Evolutionary conservation across 1,284 basidiomycete species (phyloP), one percentile per base, ranked within the genome.

Genomic region (Cutaneotrichosporon mucoides): DNA sequence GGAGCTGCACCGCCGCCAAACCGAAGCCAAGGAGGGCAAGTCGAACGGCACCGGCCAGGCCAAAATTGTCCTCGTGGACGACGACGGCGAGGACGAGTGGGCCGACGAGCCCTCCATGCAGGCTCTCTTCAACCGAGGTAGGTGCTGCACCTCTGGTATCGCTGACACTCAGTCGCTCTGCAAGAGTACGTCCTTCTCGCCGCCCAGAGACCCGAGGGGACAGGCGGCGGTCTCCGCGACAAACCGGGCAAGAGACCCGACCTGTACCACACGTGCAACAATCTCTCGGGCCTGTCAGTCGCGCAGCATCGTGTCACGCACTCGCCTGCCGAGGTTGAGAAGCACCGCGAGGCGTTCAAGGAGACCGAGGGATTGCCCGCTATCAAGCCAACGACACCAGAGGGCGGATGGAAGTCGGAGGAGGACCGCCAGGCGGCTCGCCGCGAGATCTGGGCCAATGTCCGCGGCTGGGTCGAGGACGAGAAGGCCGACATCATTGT

Each of bases 171-270:
- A 73, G 79, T 82, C 34, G 91, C 90, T 0, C 77, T 98, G 24
- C 92, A 98, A 71, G 85, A 91, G 68, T 99, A 92, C 72, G 84
- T 97, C 51, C 81, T 97, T 3, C 84, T 86, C 57, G 91, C 90
- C 6, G 92, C 88, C 0, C 96, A 99, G 72, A 84, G 87, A 62
- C 84, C 87, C 0, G 15, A 35, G 1, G 43, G 53, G 11, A 50
- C 68, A 8, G 70, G 68, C 1, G 94, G 93, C 11, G 95, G 95
- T 8, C 78, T 99, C 55, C 82, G 92, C 10, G 95, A 99, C 75
- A 99, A 99, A 74, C 96, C 95, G 9, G 90, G 90, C 48, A 97
- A 96, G 88, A 75, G 78, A 33, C 80, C 92, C 12, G 93, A 97
- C 73, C 82, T 89, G 38, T 97, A 97, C 73, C 94, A 97, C 70